Base-by-base conservation (phyloP, 2,329 filamentous ascomycete species). In the Aspergillus terreus region DNA sequence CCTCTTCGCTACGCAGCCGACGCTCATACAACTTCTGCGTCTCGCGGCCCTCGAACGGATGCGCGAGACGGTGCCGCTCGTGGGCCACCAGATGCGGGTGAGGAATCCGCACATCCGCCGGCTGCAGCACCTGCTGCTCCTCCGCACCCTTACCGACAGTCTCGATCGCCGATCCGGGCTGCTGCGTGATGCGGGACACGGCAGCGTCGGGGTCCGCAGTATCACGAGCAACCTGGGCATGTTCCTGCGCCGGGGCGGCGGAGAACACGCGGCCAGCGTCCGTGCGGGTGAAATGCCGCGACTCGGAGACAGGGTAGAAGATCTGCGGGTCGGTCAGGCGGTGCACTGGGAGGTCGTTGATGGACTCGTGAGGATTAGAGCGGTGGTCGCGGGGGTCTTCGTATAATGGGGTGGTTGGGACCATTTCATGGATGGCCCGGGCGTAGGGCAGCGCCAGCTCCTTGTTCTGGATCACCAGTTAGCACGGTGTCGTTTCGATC, bases 381-480 rank as follows among this genome's bases (percentile, higher is more conserved):
- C 70, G 69, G 47, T 72, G 70, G 50, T 59, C 63, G 23, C 62
- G 51, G 25, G 68, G 55, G 43, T 67, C 63, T 4, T 49, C n/a
- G 14, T 50, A 48, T 54, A 78, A 72, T 4, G 74, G 73, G n/a
- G 83, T 88, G 49, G 79, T 80, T 2, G 90, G 91, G 4, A 97
- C 76, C 91, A 96, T 95, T 32, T 76, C 73, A 61, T 90, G 78
- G 21, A 97, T 79, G 10, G 90, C 88, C 51, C 81, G 81, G 21
- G 86, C 80, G 70, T 96, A 96, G 11, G 89, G 86, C 23, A 76
- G 79, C 2, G 91, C 91, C 35, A 95, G 74, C 54, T 78, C 80
- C 76, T 92, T 91, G 51, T 83, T 84, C 92, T 56, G n/a, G 55
- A 50, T 49, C 36, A 51, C 50, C 14, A 52, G 53, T 59, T 63